Conservation (phyloP, 2,329 filamentous ascomycete species). For the Dactylellina leptospora region DNA sequence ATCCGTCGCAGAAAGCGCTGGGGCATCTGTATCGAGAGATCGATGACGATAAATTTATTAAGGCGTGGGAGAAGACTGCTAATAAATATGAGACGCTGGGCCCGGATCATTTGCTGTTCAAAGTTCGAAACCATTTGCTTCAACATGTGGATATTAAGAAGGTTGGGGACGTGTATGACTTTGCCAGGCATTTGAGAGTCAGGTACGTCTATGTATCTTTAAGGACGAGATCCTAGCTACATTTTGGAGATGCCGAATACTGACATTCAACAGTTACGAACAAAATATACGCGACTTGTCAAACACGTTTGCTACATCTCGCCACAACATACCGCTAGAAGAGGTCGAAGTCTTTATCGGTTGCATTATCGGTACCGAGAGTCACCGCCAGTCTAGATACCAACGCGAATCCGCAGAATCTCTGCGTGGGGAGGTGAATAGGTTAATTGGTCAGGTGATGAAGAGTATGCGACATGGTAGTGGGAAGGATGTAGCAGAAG, state of each 20-base stretch:
- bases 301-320: conserved; percentile 61
- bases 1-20: conserved; percentile 73
- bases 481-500: conserved; percentile 55
- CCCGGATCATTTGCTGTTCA: conserved; percentile 55
- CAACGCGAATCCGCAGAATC: conserved; percentile 62
- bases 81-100: conserved; percentile 24
- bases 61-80: conserved; percentile 51
- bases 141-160: conserved; percentile 58
- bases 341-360: conserved; percentile 69
- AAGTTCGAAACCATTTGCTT: conserved; percentile 61
- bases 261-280: conserved; percentile 64
- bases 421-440: conserved; percentile 62
- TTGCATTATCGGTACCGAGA: conserved; percentile 64
- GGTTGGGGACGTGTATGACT: conserved; percentile 60
- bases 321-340: conserved; percentile 60
- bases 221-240: neutral
- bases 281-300: conserved; percentile 65
- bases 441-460: conserved; percentile 61
- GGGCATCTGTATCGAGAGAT: conserved; percentile 76
- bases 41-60: conserved; percentile 73
- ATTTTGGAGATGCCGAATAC: conserved; percentile 15
- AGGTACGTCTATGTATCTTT: conserved; percentile 1
- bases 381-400: conserved; percentile 59
- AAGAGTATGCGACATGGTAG: conserved; percentile 63
- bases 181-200: conserved; percentile 19